phyloP scores from a whole-genome alignment of 2,329 filamentous ascomycete genomes.

The Aspergillus brunneoviolaceus region DNA sequence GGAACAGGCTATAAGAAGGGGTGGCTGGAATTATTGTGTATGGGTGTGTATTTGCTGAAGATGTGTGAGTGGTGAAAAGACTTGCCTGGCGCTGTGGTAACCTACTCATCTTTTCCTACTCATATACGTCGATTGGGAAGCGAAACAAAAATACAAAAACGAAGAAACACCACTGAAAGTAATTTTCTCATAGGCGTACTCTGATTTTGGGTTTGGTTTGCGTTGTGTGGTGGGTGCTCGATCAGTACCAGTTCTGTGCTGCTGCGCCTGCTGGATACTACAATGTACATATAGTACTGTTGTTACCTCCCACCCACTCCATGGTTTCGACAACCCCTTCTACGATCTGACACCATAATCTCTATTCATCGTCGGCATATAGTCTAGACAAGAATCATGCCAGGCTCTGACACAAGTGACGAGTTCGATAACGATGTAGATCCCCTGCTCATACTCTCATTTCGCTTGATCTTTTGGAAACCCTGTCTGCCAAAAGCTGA shows the following conservation, averaged over 20 bases:
- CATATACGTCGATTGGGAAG: constrained; percentile 24
- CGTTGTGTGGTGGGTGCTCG: too few species aligned
- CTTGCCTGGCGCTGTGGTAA: constrained; percentile 25
- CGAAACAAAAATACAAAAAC: constrained; percentile 19
- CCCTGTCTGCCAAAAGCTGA: neutral
- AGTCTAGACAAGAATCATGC: constrained; percentile 39
- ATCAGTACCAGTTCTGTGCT: too few species aligned
- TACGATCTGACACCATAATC: neutral
- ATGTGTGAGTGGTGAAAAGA: constrained; percentile 19
- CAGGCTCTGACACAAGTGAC: constrained; percentile 54
- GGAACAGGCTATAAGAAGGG: constrained; percentile 27
- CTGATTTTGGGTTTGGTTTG: too few species aligned
- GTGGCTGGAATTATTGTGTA: constrained; percentile 26
- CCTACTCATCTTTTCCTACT: constrained; percentile 21
- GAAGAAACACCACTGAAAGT: constrained; percentile 1
- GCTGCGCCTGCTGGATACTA: too few species aligned
- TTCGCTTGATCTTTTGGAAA: neutral
- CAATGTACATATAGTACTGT: too few species aligned
- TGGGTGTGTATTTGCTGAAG: constrained; percentile 19
- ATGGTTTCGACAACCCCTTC: too few species aligned
- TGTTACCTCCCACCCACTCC: too few species aligned
- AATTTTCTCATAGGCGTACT: too few species aligned
- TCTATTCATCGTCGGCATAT: neutral
- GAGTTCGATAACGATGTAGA: constrained; percentile 53
- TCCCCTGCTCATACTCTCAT: neutral